A percentile compares a stretch with the other conserved stretches of the same genome.
phyloP scores from a whole-genome alignment of 139 green algal species.

The Chlamydomonas urium region DNA sequence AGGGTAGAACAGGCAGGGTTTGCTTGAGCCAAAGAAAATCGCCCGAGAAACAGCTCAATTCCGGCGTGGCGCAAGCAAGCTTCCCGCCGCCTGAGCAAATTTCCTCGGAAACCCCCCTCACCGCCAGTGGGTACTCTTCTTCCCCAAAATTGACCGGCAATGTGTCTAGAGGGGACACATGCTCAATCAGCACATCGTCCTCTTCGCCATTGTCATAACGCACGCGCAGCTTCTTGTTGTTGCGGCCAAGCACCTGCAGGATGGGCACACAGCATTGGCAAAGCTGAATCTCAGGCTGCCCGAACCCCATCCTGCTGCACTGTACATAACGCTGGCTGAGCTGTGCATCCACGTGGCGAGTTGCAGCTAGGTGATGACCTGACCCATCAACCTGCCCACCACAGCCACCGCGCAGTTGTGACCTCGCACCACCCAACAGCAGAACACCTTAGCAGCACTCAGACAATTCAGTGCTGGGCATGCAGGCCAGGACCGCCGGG shows the following conservation, averaged over 20 bases:
- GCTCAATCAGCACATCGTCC: constrained; percentile 25
- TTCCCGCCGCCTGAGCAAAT: not conserved
- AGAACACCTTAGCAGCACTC: not conserved
- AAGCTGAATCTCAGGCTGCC: constrained; percentile 33
- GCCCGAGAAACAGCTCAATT: not conserved
- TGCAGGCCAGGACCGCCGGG: no score
- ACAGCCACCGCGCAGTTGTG: no score
- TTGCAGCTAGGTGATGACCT: no score
- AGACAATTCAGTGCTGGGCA: not conserved
- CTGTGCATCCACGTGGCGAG: no score
- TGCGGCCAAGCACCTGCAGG: not conserved
- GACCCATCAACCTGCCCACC: no score
- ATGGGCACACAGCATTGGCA: constrained; percentile 10
- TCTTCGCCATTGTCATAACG: constrained; percentile 56
- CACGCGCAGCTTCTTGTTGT: constrained; percentile 22
- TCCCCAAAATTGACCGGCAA: constrained; percentile 48
- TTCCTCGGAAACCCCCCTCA: not conserved
- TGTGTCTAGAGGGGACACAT: constrained; percentile 4
- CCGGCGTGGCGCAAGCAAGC: not conserved
- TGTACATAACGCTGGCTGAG: no score
- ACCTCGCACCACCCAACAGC: not conserved
- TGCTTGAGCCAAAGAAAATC: not conserved
- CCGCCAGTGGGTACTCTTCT: constrained; percentile 35
- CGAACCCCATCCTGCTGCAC: no score
- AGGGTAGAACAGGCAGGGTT: not conserved